Evolutionary conservation across 2,329 filamentous ascomycete genomes (phyloP), one percentile per base, ranked within the genome.

Genomic region (Dendryphion nanum): DNA sequence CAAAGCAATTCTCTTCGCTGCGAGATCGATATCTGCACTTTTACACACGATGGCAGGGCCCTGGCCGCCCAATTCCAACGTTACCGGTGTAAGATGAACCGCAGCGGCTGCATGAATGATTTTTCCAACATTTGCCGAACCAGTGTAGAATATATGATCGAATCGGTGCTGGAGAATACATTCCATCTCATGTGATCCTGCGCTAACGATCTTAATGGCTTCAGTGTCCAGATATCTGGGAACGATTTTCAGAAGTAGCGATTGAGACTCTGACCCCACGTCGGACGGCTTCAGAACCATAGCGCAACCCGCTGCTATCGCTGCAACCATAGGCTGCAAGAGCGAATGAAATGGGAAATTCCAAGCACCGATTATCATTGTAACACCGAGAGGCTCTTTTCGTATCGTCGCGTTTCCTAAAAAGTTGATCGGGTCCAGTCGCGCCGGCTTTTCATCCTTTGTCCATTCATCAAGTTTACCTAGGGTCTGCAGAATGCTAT

Each of bases 11-110:
- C 69, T 58, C 40, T 69, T 71, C 2, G 72, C 71, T 0, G 70
- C 63, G 3, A 66, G 51, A 24, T 72, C 64, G 1, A 74, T 39
- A 44, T 75, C 54, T 2, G 72, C 71, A 1, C 52, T 56, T 15
- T 55, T 46, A 1, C 60, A 65, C 5, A 75, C 64, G 33, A 75
- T 69, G 10, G 64, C 70, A 2, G 72, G 72, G 10, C 57, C 64
- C 41, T 70, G 68, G 12, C 72, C 73, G 5, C 72, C 72, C 1
- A 76, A 54, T 42, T 76, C 72, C 2, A 75, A 56, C 0, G 64
- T 64, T 1, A 62, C 59, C 0, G 70, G 67, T 0, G 72, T 74
- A n/a, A 75, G 58, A 40, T 73, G 50, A 28, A 68, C 68, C 3
- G 71, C 70, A 3, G 72, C 71, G 4, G 70, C 68, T 7, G 21